A percentile compares a stretch with the other conserved stretches of the same genome.
Conservation (phyloP, 495 filamentous ascomycete species). For the Trichoderma virens region DNA sequence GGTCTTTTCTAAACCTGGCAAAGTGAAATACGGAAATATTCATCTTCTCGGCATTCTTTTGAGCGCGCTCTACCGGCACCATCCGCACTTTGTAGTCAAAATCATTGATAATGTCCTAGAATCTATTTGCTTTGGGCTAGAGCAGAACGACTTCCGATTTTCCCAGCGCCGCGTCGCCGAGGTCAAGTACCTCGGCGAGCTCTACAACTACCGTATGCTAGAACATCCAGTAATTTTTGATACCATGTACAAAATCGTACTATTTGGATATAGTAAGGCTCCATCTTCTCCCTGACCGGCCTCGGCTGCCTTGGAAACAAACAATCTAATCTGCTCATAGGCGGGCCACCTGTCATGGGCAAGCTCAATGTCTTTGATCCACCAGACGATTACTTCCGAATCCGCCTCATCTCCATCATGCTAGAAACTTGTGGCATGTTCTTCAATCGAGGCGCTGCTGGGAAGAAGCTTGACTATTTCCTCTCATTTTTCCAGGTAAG, state of each 20-base stretch:
- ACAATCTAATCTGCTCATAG: constrained; percentile 34
- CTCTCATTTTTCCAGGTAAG: constrained; percentile 81
- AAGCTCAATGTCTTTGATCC: constrained; percentile 67
- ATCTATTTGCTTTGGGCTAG: constrained; percentile 77
- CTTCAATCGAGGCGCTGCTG: constrained; percentile 86
- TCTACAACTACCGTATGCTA: constrained; percentile 97
- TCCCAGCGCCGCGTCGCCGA: constrained; percentile 94
- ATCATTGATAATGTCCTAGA: constrained; percentile 89
- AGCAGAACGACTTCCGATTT: constrained; percentile 95
- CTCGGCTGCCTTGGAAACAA: background rate
- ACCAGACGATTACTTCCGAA: constrained; percentile 92
- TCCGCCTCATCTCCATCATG: constrained; percentile 79
- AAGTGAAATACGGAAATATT: constrained; percentile 96
- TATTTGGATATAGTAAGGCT: constrained; percentile 70
- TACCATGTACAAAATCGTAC: constrained; percentile 86
- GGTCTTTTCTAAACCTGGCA: constrained; percentile 90
- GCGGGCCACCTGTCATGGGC: constrained; percentile 73
- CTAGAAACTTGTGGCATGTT: constrained; percentile 95
- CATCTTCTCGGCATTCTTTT: constrained; percentile 91
- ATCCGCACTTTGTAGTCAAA: constrained; percentile 78
- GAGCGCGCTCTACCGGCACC: constrained; percentile 79
- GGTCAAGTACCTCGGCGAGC: constrained; percentile 91
- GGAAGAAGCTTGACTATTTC: constrained; percentile 98
- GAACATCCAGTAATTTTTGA: constrained; percentile 96
- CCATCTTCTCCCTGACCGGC: background rate